These are phyloP conservation scores for Austroboletus eburneus DNA, from an alignment of 768 basidiomycete genomes.

Conservation along the genomic window DNA sequence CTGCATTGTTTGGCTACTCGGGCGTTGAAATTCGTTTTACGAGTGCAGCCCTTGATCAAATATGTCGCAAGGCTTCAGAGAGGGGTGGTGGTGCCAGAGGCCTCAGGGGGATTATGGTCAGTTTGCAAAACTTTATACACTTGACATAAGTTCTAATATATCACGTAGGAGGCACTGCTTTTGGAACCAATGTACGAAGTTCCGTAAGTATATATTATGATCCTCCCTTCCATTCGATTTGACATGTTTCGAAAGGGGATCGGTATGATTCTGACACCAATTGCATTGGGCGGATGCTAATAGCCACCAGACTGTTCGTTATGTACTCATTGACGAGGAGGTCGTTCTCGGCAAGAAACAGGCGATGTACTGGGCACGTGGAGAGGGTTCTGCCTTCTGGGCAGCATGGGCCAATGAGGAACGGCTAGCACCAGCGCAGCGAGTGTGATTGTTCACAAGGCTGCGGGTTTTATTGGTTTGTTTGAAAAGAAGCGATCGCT, in stretches of 20 bases:
- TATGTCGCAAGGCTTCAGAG: conserved; percentile 73
- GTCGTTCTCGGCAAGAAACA: conserved; percentile 60
- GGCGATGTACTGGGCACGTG: conserved; percentile 73
- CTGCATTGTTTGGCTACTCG: conserved; percentile 76
- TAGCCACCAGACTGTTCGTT: conserved; percentile 56
- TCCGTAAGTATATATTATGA: conserved; percentile 52
- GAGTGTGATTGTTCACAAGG: conserved; percentile 6
- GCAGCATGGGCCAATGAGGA: conserved; percentile 75
- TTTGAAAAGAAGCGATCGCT: not conserved
- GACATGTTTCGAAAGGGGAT: conserved; percentile 45
- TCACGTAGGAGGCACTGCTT: conserved; percentile 64
- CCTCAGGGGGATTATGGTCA: conserved; percentile 82
- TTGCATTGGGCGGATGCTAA: conserved; percentile 6
- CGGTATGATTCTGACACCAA: conserved; percentile 41
- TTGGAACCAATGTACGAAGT: conserved; percentile 92
- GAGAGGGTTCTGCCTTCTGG: conserved; percentile 67
- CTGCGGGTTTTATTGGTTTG: not conserved
- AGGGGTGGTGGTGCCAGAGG: conserved; percentile 91
- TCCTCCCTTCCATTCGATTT: conserved; percentile 1
- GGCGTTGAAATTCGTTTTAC: conserved; percentile 89
- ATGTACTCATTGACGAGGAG: conserved; percentile 75
- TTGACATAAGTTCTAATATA: conserved; percentile 1
- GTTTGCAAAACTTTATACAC: conserved; percentile 10
- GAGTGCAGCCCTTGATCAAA: conserved; percentile 69
- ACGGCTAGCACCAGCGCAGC: conserved; percentile 17